phyloP scores from a whole-genome alignment of 1,284 basidiomycete genomes.

The Trametes hirsuta region DNA sequence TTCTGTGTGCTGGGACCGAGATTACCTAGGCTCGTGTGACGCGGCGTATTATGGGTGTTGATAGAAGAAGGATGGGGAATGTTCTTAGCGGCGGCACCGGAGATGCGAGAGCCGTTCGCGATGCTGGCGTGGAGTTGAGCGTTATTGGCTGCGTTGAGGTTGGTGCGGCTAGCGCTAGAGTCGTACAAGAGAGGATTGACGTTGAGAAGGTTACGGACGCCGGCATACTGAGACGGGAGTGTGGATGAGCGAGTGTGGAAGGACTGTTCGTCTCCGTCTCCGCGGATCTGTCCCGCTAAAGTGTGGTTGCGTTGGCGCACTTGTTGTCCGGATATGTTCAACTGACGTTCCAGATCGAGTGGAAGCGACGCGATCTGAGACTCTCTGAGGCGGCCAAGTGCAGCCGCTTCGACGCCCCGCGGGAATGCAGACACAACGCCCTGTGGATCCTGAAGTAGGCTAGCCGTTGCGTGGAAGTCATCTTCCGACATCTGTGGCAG shows the following conservation, averaged over 20 bases:
- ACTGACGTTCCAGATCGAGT: constrained; percentile 21
- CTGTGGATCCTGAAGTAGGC: constrained; percentile 8
- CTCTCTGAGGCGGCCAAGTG: not conserved
- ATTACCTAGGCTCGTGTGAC: constrained; percentile 8
- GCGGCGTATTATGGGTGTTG: constrained; percentile 1
- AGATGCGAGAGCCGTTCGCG: constrained; percentile 8
- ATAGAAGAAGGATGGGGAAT: not conserved
- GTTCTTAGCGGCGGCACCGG: constrained; percentile 4
- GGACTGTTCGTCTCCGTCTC: constrained; percentile 23
- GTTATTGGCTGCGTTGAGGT: not conserved
- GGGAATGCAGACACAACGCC: not conserved
- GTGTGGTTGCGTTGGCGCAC: constrained; percentile 36
- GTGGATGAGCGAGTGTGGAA: constrained; percentile 33
- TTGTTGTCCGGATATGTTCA: constrained; percentile 19
- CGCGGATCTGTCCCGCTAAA: constrained; percentile 24
- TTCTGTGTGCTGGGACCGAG: constrained; percentile 15
- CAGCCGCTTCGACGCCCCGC: not conserved
- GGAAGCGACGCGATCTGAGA: constrained; percentile 9
- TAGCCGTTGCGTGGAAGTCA: constrained; percentile 39
- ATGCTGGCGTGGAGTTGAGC: constrained; percentile 11
- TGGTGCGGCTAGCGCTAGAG: constrained; percentile 12
- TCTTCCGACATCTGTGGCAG: constrained; percentile 41
- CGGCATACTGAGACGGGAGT: constrained; percentile 32
- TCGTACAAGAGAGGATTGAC: constrained; percentile 12
- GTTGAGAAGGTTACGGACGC: constrained; percentile 8